A percentile compares a stretch with the other conserved stretches of the same genome.
Evolutionary conservation across 2,329 filamentous ascomycete species (phyloP).

Genomic region (Talaromyces verruculosus): DNA sequence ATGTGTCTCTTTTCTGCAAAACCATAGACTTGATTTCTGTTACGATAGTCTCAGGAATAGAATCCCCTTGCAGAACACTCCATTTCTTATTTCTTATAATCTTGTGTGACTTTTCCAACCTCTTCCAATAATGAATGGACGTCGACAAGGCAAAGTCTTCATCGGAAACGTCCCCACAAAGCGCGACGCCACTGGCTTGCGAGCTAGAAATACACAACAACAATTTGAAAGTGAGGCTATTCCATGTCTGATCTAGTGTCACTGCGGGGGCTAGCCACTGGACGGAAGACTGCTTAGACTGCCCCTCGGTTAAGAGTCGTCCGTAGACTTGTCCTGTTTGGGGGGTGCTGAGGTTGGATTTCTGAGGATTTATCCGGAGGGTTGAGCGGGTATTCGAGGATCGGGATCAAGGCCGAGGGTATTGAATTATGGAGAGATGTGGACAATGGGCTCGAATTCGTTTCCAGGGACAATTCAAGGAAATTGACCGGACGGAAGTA

Average conservation of each 20-base stretch:
- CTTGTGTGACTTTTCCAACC: background rate
- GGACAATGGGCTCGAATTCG: no score
- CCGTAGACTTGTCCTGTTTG: background rate
- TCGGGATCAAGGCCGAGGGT: background rate
- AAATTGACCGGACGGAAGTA: no score
- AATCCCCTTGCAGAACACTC: background rate
- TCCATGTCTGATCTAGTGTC: background rate
- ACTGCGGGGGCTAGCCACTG: background rate
- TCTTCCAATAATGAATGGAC: background rate
- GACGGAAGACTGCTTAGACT: background rate
- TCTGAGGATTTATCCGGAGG: background rate
- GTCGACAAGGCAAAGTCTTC: background rate
- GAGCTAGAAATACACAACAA: constrained; percentile 12
- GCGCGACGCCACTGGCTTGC: background rate
- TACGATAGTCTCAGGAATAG: constrained; percentile 15
- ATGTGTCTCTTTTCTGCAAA: background rate
- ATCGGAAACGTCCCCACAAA: background rate
- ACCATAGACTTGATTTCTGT: constrained; percentile 16
- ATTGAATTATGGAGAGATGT: background rate
- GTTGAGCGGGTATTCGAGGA: background rate
- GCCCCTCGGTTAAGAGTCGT: constrained; percentile 14
- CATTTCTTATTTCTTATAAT: background rate
- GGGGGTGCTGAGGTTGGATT: background rate
- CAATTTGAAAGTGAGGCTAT: background rate
- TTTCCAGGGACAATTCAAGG: no score